Evolutionary conservation across 2,329 filamentous ascomycete species (phyloP), one percentile per base, ranked within the genome.

Genomic region (Exophiala aquamarina): DNA sequence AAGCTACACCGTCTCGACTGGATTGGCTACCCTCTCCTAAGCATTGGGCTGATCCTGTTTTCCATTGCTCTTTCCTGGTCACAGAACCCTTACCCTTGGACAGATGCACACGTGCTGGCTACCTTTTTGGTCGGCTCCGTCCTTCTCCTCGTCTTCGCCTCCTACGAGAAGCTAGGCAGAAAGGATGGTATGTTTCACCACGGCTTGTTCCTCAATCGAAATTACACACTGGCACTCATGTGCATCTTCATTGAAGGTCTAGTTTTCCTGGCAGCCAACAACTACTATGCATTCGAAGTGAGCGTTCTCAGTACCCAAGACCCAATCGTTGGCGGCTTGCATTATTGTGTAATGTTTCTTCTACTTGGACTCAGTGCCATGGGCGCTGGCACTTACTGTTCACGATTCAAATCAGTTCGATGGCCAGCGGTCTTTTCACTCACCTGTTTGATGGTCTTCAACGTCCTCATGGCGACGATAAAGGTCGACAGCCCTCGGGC

Each of bases 201-300:
- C 69, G 4, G 60, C 67, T 14, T 75, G 79, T 32, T 75, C 78
- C 37, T 78, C 83, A 58, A 70, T 72, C 37, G 70, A 82, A 10
- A 86, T 86, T 70, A 69, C 10, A 73, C 81, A 0, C 69, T 87
- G 1, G 69, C 82, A 49, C 47, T 80, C 2, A 80, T 80, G 5
- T 73, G 73, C 1, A 53, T 82, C 9, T 63, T 77, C 6, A 74
- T 86, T 11, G 84, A 79, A 55, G 82, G 78, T 19, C 85, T 86
- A 74, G 79, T 87, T 68, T 82, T 76, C 0, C 63, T 87, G 1
- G 73, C 79, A 1, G 64, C 63, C 14, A 72, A 70, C 50, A 68
- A 40, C 36, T 50, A 50, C 33, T 50, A 29, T 29, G 26, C 47
- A 17, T 45, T 45, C 28, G 17, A 50, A 19, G 47, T 50, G 3